phyloP scores from a whole-genome alignment of 2,329 filamentous ascomycete genomes.

The Diaporthe sp. region DNA sequence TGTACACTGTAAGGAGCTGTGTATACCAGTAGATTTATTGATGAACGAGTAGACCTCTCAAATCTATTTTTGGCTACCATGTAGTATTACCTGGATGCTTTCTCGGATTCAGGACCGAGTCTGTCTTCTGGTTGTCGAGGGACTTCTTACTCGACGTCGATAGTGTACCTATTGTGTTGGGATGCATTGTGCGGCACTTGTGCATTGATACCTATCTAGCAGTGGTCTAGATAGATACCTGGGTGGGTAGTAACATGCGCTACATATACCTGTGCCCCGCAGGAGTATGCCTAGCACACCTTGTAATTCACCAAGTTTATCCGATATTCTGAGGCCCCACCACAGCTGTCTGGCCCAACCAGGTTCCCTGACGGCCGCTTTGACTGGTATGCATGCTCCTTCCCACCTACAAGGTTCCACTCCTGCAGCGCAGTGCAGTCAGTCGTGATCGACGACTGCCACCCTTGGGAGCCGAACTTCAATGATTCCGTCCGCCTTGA shows the following conservation, averaged over 20 bases:
- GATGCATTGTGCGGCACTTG: not conserved
- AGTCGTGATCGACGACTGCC: constrained; percentile 26
- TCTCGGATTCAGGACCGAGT: not conserved
- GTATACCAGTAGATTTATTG: not conserved
- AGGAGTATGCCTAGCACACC: not conserved
- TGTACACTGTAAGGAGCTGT: not conserved
- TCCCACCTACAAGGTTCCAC: constrained; percentile 27
- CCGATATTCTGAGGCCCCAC: constrained; percentile 26
- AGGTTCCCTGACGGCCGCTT: constrained; percentile 10
- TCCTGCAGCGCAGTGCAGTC: constrained; percentile 19
- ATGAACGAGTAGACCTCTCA: not conserved
- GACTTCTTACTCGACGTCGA: not conserved
- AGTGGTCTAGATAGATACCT: not conserved
- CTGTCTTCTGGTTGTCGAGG: not conserved
- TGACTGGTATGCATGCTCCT: constrained; percentile 24
- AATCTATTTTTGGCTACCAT: not conserved
- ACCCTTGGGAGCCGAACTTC: constrained; percentile 17
- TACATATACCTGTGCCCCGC: constrained; percentile 3
- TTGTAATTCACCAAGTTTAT: constrained; percentile 25
- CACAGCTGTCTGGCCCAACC: constrained; percentile 3
- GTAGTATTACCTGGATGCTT: not conserved
- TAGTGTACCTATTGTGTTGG: not conserved
- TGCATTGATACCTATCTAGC: not conserved
- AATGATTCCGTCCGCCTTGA: not conserved
- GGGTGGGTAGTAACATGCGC: not conserved